A percentile compares a stretch with the other conserved stretches of the same genome.
These are phyloP conservation scores for Collybiopsis luxurians DNA, from an alignment of 768 basidiomycete species.

Conservation along the genomic window DNA sequence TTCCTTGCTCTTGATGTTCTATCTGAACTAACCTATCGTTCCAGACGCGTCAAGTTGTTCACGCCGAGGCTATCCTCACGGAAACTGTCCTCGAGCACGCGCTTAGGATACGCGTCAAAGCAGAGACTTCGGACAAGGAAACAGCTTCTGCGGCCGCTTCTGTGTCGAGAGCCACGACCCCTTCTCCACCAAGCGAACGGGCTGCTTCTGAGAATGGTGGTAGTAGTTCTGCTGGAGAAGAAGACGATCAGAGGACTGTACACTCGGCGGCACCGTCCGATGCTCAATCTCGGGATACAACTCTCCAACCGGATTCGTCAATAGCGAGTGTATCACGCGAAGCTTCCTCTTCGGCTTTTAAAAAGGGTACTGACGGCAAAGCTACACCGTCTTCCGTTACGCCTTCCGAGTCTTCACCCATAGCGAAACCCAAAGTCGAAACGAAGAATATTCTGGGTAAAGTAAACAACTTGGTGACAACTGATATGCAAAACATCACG, in stretches of 20 bases:
- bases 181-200: not conserved
- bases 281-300: not conserved
- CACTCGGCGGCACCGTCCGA: not conserved
- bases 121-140: conserved; percentile 24
- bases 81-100: conserved; percentile 43
- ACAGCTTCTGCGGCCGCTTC: not conserved
- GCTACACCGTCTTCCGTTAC: not conserved
- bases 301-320: not conserved
- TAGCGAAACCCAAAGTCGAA: conserved; percentile 9
- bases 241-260: not conserved
- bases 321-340: not conserved
- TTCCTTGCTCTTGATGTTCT: conserved; percentile 13
- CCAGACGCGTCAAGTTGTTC: conserved; percentile 39
- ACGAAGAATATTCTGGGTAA: conserved; percentile 61
- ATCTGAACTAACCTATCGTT: too few relatives aligned
- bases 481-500: conserved; percentile 46
- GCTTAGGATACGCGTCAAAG: conserved; percentile 62
- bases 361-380: not conserved
- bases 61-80: conserved; percentile 43
- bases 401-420: not conserved
- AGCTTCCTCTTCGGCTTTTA: not conserved
- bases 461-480: conserved; percentile 69
- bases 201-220: conserved; percentile 26
- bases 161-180: not conserved
- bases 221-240: not conserved